These are phyloP conservation scores for Solanum virginianum DNA, from an alignment of 257 asterid genomes.

Conservation along the genomic window DNA sequence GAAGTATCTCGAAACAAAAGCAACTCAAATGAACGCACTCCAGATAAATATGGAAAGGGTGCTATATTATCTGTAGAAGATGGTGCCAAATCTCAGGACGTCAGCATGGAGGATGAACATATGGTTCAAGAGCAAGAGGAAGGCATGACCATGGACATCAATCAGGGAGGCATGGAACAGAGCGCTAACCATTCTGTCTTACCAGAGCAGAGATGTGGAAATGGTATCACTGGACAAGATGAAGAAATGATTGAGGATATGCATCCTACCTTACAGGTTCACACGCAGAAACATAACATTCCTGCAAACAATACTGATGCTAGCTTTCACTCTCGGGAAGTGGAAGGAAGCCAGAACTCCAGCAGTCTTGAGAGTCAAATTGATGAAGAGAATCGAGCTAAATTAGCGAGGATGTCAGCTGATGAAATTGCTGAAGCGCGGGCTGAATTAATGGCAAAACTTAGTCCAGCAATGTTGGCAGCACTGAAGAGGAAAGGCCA, in stretches of 20 bases:
- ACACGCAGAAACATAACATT: constrained; percentile 4
- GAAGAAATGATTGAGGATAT: not conserved
- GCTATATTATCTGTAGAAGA: not conserved
- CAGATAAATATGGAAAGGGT: constrained; percentile 3
- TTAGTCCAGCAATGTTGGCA: constrained; percentile 50
- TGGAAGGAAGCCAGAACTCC: constrained; percentile 16
- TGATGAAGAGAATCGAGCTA: constrained; percentile 68
- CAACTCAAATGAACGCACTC: constrained; percentile 4
- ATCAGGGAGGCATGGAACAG: not conserved
- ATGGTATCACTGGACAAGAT: not conserved
- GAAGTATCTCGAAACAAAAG: constrained; percentile 4
- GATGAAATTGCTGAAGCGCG: constrained; percentile 83
- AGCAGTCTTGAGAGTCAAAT: constrained; percentile 51
- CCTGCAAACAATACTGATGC: constrained; percentile 9
- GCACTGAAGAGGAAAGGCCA: constrained; percentile 48
- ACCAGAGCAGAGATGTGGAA: not conserved
- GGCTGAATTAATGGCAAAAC: constrained; percentile 58
- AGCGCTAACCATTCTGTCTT: not conserved
- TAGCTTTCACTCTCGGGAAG: constrained; percentile 14
- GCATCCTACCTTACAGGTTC: constrained; percentile 10
- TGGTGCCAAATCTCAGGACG: constrained; percentile 2
- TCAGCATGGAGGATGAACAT: constrained; percentile 2
- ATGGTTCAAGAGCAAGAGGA: constrained; percentile 1
- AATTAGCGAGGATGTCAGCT: constrained; percentile 57
- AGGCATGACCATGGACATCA: constrained; percentile 9